phyloP scores from a whole-genome alignment of 2,329 filamentous ascomycete genomes.

The Aspergillus amoenus region DNA sequence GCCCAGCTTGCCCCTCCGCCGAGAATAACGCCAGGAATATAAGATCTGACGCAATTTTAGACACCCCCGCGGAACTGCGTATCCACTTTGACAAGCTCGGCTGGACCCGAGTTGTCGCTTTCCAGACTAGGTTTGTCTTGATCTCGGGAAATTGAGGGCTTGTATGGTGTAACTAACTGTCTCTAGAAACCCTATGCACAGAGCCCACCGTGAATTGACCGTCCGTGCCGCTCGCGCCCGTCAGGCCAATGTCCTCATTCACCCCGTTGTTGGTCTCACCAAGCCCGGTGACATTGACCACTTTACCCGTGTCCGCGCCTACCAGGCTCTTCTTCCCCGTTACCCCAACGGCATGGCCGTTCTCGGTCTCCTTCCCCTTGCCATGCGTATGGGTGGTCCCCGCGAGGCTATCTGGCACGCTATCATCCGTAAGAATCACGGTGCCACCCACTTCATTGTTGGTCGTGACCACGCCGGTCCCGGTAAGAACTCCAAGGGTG shows the following conservation, averaged over 20 bases:
- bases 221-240: slow-evolving; percentile 93
- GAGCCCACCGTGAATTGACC: slow-evolving; percentile 95
- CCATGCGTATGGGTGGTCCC: slow-evolving; percentile 98
- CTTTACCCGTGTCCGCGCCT: slow-evolving; percentile 98
- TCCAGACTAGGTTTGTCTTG: slow-evolving; percentile 70
- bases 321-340: slow-evolving; percentile 91
- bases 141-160: not conserved
- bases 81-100: slow-evolving; percentile 99
- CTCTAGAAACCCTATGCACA: slow-evolving; percentile 91
- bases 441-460: slow-evolving; percentile 98
- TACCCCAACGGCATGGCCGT: slow-evolving; percentile 99
- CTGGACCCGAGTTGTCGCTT: slow-evolving; percentile 95
- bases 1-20: slow-evolving; percentile 30
- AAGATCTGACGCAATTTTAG: slow-evolving; percentile 42
- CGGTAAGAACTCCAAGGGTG: slow-evolving; percentile 95
- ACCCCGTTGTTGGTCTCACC: slow-evolving; percentile 96
- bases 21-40: not conserved
- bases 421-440: slow-evolving; percentile 99
- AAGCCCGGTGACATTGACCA: slow-evolving; percentile 99
- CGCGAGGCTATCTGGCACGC: slow-evolving; percentile 99
- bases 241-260: slow-evolving; percentile 98
- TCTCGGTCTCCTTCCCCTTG: slow-evolving; percentile 87
- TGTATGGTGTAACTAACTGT: slow-evolving; percentile 1
- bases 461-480: slow-evolving; percentile 97
- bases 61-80: slow-evolving; percentile 91